phyloP scores from a whole-genome alignment of 2,329 filamentous ascomycete species.

The Apiospora kogelbergensis region DNA sequence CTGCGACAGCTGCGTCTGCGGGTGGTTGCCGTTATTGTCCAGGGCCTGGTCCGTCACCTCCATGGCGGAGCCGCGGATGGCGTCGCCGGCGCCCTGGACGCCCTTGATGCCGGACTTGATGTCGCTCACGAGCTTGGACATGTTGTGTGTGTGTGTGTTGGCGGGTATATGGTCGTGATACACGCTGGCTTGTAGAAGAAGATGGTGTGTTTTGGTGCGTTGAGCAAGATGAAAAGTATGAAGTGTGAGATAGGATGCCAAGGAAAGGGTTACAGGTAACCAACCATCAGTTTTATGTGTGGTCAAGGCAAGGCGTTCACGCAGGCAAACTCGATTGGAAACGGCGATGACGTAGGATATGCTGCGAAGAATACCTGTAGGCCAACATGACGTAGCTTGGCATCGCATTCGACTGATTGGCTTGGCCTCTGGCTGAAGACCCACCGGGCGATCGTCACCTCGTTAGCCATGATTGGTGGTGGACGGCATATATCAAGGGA shows the following conservation, averaged over 20 bases:
- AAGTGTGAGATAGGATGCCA: background rate
- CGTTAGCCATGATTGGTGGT: too few species aligned
- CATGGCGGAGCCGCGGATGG: constrained; percentile 29
- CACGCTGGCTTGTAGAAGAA: background rate
- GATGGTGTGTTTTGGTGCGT: background rate
- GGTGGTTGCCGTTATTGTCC: constrained; percentile 24
- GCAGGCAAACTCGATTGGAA: background rate
- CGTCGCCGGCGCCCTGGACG: constrained; percentile 31
- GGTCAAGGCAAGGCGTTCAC: background rate
- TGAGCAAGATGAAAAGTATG: background rate
- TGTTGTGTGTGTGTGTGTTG: constrained; percentile 10
- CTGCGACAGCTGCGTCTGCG: constrained; percentile 20
- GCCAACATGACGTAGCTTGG: background rate
- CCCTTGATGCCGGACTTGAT: constrained; percentile 33
- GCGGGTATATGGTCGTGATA: too few species aligned
- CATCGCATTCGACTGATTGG: background rate
- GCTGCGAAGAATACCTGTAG: background rate
- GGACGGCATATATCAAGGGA: background rate
- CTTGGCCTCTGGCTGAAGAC: background rate
- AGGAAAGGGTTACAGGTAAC: background rate
- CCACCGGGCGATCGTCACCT: background rate
- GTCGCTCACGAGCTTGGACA: constrained; percentile 32
- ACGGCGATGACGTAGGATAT: background rate
- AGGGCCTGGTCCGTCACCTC: constrained; percentile 29
- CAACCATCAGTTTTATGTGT: background rate